Conservation (phyloP, 2,329 filamentous ascomycete genomes). For the Epicoccum sorghinum region DNA sequence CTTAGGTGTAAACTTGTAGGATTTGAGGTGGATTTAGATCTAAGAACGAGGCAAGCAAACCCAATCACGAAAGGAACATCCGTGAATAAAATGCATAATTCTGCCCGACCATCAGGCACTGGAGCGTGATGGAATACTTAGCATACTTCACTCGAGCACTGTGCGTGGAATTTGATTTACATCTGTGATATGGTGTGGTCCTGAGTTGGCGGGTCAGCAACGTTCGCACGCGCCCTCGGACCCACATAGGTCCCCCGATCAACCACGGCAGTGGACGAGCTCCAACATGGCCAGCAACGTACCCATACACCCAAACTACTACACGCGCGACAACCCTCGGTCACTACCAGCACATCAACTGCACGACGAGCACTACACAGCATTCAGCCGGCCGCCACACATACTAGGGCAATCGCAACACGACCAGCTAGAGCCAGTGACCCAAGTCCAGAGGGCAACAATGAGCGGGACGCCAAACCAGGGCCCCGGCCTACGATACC, state of each 20-base stretch:
- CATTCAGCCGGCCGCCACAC: conserved; percentile 13
- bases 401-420: conserved; percentile 11
- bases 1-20: no score
- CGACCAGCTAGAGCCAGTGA: not conserved
- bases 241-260: conserved; percentile 29
- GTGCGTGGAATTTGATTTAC: no score
- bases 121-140: no score
- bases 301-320: conserved; percentile 24
- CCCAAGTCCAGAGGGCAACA: conserved; percentile 21
- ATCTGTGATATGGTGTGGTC: no score
- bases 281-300: conserved; percentile 30
- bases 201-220: conserved; percentile 13
- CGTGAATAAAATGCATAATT: no score
- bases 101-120: no score
- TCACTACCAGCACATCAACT: conserved; percentile 3
- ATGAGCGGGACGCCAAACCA: conserved; percentile 36
- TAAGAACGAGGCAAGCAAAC: no score
- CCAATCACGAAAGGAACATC: no score
- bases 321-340: conserved; percentile 19
- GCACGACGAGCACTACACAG: conserved; percentile 12
- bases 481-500: conserved; percentile 74
- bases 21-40: no score
- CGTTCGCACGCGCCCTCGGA: conserved; percentile 26
- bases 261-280: conserved; percentile 13
- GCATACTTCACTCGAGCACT: no score